Base-by-base conservation (phyloP, 768 basidiomycete species). In the Obba rivulosa region DNA sequence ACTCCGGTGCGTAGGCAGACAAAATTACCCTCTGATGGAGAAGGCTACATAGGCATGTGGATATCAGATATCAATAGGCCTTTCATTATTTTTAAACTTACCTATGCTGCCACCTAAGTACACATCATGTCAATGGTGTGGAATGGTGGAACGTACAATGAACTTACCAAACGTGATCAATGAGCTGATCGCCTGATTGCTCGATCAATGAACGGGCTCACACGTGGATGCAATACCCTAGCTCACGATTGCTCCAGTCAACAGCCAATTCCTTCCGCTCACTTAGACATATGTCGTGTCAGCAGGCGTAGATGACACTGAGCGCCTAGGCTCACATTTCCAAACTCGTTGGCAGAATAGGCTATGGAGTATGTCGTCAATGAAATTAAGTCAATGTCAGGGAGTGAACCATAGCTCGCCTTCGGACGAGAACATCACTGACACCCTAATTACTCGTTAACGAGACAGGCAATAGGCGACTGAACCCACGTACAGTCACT, bases 281-380 rank as follows among this genome's bases (percentile, higher is more conserved):
- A 60, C 59, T 60, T 23, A n/a, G 8, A 48, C 11, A 13, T 13
- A 3, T 8, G 24, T 3, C 16, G 4, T 11, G 46, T 18, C 22
- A 36, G 18, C 11, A 14, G 8, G 18, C 17, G 4, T 40, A 5
- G 5, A 41, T 31, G 11, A 11, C 23, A 5, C 8, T 17, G 17
- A 28, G 21, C 4, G 14, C 17, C 18, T 21, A 8, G 5, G 41
- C 38, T 46, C 20, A 58, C 57, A 41, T 53, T 45, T 52, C 58
- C 58, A 63, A 2, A 63, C 49, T 34, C 62, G 39, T 24, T 60
- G 52, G n/a, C 57, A 55, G 37, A 60, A 61, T 2, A 63, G 46
- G 7, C 62, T 63, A 37, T 28, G 2, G 9, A 44, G 3, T 10
- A 21, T 5, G 9, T 21, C 9, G 20, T 22, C 18, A 28, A 9